Conservation (phyloP, 192 early-diverging fungal genomes). For the Rhizophagus clarus region DNA sequence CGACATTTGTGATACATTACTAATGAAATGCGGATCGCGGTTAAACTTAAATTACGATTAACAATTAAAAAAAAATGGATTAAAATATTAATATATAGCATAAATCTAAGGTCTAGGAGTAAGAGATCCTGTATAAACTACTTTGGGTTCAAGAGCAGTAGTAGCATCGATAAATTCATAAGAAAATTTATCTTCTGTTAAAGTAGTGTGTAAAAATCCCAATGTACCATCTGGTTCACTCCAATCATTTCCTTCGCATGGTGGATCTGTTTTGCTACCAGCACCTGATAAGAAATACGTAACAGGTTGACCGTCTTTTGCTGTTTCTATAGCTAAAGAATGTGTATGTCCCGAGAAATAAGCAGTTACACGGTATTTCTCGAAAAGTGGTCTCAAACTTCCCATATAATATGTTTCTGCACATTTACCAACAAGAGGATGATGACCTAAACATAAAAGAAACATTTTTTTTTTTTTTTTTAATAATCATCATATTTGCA, state of each 20-base stretch:
- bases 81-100: too few species aligned
- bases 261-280: not conserved
- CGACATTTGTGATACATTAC: too few species aligned
- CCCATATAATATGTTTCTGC: not conserved
- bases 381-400: not conserved
- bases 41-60: too few species aligned
- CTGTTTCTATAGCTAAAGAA: not conserved
- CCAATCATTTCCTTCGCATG: not conserved
- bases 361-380: slow-evolving; percentile 19
- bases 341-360: slow-evolving; percentile 28
- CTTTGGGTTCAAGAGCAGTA: not conserved
- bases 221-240: not conserved
- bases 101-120: not conserved
- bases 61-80: too few species aligned
- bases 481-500: too few species aligned
- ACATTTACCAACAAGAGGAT: slow-evolving; percentile 23
- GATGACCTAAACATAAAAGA: slow-evolving; percentile 9
- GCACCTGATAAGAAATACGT: slow-evolving; percentile 16
- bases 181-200: not conserved
- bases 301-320: not conserved
- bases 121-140: not conserved
- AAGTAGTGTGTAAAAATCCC: not conserved
- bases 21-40: too few species aligned
- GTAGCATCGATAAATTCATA: not conserved
- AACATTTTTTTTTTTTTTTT: too few species aligned